Conservation (phyloP, 106 monocot species). For the Platanthera guangdongensis region DNA sequence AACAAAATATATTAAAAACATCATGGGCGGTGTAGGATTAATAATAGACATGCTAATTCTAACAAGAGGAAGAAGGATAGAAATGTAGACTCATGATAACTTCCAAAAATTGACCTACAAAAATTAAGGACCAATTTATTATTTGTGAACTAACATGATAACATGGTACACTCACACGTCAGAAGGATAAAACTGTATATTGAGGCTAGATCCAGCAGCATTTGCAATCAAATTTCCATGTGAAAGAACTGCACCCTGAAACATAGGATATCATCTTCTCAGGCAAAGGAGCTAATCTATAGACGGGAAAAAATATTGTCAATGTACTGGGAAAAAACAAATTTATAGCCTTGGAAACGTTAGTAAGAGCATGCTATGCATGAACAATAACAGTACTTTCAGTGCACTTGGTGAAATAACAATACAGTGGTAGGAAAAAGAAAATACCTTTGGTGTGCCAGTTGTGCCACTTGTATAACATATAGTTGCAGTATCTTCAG, state of each 20-base stretch:
- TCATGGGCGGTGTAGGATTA: neutral
- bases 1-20: neutral
- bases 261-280: conserved; percentile 2
- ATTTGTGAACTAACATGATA: neutral
- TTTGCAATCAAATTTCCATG: conserved; percentile 92
- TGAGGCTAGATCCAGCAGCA: conserved; percentile 47
- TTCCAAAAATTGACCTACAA: neutral
- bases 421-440: neutral
- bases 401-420: neutral
- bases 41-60: no score
- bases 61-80: neutral
- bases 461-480: conserved; percentile 99
- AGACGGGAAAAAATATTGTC: neutral
- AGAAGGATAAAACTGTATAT: conserved; percentile 46
- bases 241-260: conserved; percentile 72
- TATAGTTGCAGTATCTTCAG: conserved; percentile 84
- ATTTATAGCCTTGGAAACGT: neutral
- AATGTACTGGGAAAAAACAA: neutral
- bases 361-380: neutral
- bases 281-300: neutral
- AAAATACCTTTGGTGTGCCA: conserved; percentile 89
- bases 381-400: neutral
- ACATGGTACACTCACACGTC: conserved; percentile 52
- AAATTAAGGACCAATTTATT: conserved; percentile 6
- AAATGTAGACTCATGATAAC: neutral